Evolutionary conservation across 495 filamentous ascomycete genomes (phyloP), one percentile per base, ranked within the genome.

Genomic region (Penicillium macrosclerotiorum): DNA sequence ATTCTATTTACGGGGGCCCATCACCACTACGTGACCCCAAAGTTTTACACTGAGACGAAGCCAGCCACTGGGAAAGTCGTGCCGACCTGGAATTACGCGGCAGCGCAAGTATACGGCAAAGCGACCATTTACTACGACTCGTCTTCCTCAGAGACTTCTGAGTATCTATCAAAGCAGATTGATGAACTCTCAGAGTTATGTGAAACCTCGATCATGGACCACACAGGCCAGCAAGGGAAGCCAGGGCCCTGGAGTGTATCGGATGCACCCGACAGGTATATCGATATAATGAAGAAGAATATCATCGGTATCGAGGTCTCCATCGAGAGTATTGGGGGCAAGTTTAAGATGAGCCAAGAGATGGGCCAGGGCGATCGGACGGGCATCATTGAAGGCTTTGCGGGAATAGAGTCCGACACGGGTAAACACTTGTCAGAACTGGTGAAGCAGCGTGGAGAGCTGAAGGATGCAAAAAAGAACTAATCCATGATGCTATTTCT

Each of bases 271-370:
- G 58, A 54, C 9, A 43, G 54, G 11, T 81, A 73, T 61, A 49
- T 76, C 24, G 65, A 69, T 11, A 40, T 79, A 16, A 54, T 79
- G 59, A 71, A 69, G 60, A 78, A 74, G 56, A 61, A 51, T 37
- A 80, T 80, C 45, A 69, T 80, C 40, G 77, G 76, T 0, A 67
- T 81, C 37, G 68, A 77, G 55, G 67, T 81, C 23, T 34, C 56
- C 16, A 64, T 80, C 52, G 58, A 67, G 37, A 49, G 61, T 2
- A 52, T 81, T 34, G 69, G 64, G 26, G 76, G 77, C n/a, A 79
- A 78, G 59, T 77, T 65, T 29, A 80, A 81, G 60, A 77, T 81
- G 75, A 78, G 73, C 48, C 76, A 80, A 59, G 76, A 80, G 56
- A 51, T 75, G 61, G 49, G 52, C 5, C 22, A 62, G 5, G 73